Evolutionary conservation across 2,329 filamentous ascomycete species (phyloP).

Genomic region (Penicillium sclerotiorum): DNA sequence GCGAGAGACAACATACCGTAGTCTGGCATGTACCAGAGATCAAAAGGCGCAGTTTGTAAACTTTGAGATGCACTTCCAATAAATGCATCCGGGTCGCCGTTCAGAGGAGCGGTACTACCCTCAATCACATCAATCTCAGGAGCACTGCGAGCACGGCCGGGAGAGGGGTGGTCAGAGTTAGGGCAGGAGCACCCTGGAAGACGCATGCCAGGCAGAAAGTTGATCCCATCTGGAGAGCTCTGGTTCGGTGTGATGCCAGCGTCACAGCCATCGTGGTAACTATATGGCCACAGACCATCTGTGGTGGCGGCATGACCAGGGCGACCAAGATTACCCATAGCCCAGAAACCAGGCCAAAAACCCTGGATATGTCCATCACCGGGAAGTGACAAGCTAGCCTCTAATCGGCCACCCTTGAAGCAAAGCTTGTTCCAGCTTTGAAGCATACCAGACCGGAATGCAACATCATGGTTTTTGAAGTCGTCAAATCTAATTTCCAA

Average conservation of each 20-base stretch:
- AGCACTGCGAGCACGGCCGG: constrained; percentile 65
- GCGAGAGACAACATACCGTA: constrained; percentile 52
- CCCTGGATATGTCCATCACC: constrained; percentile 67
- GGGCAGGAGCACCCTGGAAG: constrained; percentile 69
- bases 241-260: constrained; percentile 72
- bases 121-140: constrained; percentile 75
- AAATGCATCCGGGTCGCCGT: constrained; percentile 44
- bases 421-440: constrained; percentile 75
- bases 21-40: constrained; percentile 69
- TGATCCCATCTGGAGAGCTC: constrained; percentile 67
- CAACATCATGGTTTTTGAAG: constrained; percentile 65
- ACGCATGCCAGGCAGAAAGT: constrained; percentile 69
- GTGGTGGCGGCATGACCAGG: constrained; percentile 71
- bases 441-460: constrained; percentile 73
- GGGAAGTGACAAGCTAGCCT: constrained; percentile 71
- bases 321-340: constrained; percentile 72
- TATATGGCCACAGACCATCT: constrained; percentile 75
- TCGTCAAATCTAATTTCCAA: constrained; percentile 67
- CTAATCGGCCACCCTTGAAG: constrained; percentile 70
- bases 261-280: constrained; percentile 69
- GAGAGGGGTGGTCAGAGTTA: constrained; percentile 65
- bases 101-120: constrained; percentile 61
- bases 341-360: constrained; percentile 77
- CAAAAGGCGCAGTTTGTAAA: constrained; percentile 69
- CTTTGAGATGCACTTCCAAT: constrained; percentile 68